Percentiles rank a stretch among this genome's conserved stretches.
These are phyloP conservation scores for Leccinum uliginosum DNA, from an alignment of 768 basidiomycete genomes.

Conservation along the genomic window DNA sequence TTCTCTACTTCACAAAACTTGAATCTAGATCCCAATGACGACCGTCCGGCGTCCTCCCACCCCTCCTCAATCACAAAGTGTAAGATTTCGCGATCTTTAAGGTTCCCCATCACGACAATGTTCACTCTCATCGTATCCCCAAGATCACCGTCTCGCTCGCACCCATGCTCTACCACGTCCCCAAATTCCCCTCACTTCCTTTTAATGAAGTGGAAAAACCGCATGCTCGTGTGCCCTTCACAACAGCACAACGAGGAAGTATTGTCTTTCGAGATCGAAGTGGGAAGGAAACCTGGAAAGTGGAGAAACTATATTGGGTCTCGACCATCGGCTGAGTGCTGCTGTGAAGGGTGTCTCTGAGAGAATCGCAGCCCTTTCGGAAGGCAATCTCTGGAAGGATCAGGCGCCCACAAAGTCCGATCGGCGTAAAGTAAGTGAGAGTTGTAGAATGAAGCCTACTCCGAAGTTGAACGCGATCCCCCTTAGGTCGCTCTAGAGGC, in stretches of 20 bases:
- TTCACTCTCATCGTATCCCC: slow-evolving; percentile 11
- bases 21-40: slow-evolving; percentile 13
- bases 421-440: slow-evolving; percentile 76
- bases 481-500: slow-evolving; percentile 69
- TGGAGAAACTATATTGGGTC: slow-evolving; percentile 91
- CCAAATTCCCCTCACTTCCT: slow-evolving; percentile 20
- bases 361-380: slow-evolving; percentile 78
- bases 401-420: slow-evolving; percentile 96
- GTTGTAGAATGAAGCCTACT: neutral
- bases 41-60: slow-evolving; percentile 23
- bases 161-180: slow-evolving; percentile 2
- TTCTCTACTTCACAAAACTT: neutral
- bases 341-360: slow-evolving; percentile 60
- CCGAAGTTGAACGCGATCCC: slow-evolving; percentile 7
- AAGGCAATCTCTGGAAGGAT: slow-evolving; percentile 93
- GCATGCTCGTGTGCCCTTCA: slow-evolving; percentile 1
- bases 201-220: slow-evolving; percentile 12
- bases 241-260: slow-evolving; percentile 60
- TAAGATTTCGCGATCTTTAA: slow-evolving; percentile 6
- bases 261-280: slow-evolving; percentile 77
- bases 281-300: slow-evolving; percentile 76
- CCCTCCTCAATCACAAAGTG: slow-evolving; percentile 16
- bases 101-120: neutral
- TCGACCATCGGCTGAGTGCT: slow-evolving; percentile 74
- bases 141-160: slow-evolving; percentile 19